Evolutionary conservation across 331 rosid species (phyloP).

Genomic region (Malus hybrid): DNA sequence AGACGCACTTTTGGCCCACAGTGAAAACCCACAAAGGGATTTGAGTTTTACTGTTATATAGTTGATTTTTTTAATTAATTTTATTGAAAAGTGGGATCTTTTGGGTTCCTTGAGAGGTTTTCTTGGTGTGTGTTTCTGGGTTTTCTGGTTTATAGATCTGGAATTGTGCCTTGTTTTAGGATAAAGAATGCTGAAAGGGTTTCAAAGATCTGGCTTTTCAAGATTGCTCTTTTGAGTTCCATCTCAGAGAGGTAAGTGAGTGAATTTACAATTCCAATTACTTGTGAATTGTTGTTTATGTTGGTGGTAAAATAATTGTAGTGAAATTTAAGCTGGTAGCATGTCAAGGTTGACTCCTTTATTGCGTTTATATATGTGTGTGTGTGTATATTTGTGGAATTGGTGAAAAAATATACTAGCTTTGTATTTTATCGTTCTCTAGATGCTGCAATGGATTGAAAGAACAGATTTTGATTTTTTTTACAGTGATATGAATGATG

Average conservation of each 20-base stretch:
- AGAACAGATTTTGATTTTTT: conserved; percentile 6
- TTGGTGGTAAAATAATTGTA: background rate
- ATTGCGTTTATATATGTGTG: background rate
- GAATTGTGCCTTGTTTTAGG: conserved; percentile 14
- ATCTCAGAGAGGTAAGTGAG: conserved; percentile 15
- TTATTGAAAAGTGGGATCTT: background rate
- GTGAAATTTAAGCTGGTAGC: background rate
- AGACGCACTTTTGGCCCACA: conserved; percentile 25
- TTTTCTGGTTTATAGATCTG: conserved; percentile 27
- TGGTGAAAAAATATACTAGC: background rate
- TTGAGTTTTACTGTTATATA: conserved; percentile 8
- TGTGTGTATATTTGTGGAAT: background rate
- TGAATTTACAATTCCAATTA: background rate
- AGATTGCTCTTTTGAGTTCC: conserved; percentile 16
- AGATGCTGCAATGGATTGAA: background rate
- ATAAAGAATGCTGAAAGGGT: conserved; percentile 24
- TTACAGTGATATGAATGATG: background rate
- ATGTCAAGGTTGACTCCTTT: background rate
- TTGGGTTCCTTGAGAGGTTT: conserved; percentile 7
- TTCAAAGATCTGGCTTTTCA: conserved; percentile 64
- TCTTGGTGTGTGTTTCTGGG: conserved; percentile 2
- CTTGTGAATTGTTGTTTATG: background rate
- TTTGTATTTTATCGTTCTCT: background rate
- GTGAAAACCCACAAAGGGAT: background rate
- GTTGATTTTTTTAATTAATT: conserved; percentile 5